Conservation (phyloP, 257 asterid species). For the Salvia rosmarinus region DNA sequence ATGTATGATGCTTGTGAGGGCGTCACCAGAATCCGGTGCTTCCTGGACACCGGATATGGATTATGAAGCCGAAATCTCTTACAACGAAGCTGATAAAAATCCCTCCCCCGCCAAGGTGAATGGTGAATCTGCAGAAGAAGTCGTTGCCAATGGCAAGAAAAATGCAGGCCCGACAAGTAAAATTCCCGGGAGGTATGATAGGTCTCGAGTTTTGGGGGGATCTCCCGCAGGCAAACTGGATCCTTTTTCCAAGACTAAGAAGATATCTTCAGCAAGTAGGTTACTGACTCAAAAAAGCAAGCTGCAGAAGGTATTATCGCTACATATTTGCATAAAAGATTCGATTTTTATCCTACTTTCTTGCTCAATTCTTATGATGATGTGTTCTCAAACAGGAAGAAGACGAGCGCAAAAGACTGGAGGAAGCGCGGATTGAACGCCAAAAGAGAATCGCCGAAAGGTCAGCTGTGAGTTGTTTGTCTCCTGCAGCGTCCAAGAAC, state of each 20-base stretch:
- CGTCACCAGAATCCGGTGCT: conserved; percentile 53
- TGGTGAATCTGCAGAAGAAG: conserved; percentile 40
- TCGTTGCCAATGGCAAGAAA: conserved; percentile 47
- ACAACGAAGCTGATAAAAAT: conserved; percentile 53
- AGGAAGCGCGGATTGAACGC: conserved; percentile 56
- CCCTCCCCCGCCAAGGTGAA: conserved; percentile 44
- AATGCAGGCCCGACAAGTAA: conserved; percentile 39
- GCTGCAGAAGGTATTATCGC: conserved; percentile 56
- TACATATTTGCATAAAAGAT: conserved; percentile 33
- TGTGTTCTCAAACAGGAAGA: conserved; percentile 54
- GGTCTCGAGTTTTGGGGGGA: conserved; percentile 42
- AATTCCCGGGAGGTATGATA: conserved; percentile 42
- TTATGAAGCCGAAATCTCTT: conserved; percentile 59
- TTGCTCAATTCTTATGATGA: background rate
- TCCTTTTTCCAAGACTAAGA: conserved; percentile 51
- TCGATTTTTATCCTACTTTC: conserved; percentile 29
- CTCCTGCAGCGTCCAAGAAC: conserved; percentile 47
- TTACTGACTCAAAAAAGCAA: conserved; percentile 57
- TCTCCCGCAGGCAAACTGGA: conserved; percentile 47
- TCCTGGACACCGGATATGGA: conserved; percentile 80
- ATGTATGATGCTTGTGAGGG: conserved; percentile 65
- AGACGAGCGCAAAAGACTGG: conserved; percentile 73
- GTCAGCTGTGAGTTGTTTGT: conserved; percentile 52
- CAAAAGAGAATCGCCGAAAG: conserved; percentile 84
- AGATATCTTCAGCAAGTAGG: conserved; percentile 54